phyloP scores from a whole-genome alignment of 2,329 filamentous ascomycete species.

The Neoscytalidium dimidiatum region DNA sequence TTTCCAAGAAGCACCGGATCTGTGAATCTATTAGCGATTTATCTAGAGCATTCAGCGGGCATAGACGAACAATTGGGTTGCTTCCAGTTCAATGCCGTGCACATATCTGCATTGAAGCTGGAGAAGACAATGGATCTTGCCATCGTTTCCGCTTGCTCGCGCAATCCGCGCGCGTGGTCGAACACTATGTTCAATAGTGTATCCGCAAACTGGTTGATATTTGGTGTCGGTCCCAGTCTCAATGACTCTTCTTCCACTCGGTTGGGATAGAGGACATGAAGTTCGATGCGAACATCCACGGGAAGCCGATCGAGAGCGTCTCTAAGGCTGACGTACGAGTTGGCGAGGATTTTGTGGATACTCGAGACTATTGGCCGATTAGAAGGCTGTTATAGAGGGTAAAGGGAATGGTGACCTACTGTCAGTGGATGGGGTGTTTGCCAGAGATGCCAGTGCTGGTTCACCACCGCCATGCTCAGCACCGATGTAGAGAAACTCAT shows the following conservation, averaged over 20 bases:
- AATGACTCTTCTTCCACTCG: constrained; percentile 69
- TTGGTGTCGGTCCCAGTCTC: constrained; percentile 71
- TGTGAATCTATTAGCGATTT: constrained; percentile 28
- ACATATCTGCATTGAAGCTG: constrained; percentile 86
- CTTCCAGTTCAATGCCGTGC: constrained; percentile 97
- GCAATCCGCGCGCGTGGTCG: constrained; percentile 76
- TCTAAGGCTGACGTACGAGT: constrained; percentile 75
- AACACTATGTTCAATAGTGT: constrained; percentile 83
- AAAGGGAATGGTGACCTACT: constrained; percentile 15
- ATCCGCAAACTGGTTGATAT: constrained; percentile 87
- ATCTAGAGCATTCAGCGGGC: too few relatives aligned
- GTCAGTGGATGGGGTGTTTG: constrained; percentile 31
- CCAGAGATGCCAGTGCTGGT: constrained; percentile 28
- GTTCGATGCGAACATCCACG: constrained; percentile 78
- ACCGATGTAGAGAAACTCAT: constrained; percentile 64
- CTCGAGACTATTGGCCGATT: constrained; percentile 44
- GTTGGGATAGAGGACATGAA: constrained; percentile 89
- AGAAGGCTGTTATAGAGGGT: not conserved
- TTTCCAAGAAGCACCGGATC: constrained; percentile 94
- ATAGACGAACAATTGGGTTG: constrained; percentile 79
- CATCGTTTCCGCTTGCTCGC: constrained; percentile 63
- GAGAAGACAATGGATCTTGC: constrained; percentile 91
- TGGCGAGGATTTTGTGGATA: constrained; percentile 71
- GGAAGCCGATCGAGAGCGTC: constrained; percentile 77
- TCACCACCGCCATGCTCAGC: constrained; percentile 32